phyloP scores from a whole-genome alignment of 2,329 filamentous ascomycete genomes.

The Emergomyces africanus region DNA sequence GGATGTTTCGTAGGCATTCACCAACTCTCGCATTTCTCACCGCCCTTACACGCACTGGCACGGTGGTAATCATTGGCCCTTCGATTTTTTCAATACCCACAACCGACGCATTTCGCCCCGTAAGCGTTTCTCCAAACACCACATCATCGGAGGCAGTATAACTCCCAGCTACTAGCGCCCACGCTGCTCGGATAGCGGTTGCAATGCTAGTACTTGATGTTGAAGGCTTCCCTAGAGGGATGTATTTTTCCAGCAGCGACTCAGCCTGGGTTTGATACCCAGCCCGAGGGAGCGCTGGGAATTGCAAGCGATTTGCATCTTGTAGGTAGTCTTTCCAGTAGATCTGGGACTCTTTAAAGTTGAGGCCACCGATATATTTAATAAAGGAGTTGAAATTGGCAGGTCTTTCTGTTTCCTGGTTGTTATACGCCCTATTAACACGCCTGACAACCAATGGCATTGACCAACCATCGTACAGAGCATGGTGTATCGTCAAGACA shows the following conservation, averaged over 20 bases:
- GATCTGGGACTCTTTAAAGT: constrained; percentile 28
- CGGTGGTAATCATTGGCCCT: constrained; percentile 33
- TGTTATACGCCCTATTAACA: constrained; percentile 16
- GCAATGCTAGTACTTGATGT: constrained; percentile 22
- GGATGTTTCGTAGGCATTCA: constrained; percentile 42
- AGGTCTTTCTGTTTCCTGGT: constrained; percentile 6
- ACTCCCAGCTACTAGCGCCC: constrained; percentile 24
- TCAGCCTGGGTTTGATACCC: constrained; percentile 34
- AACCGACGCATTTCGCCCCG: constrained; percentile 28
- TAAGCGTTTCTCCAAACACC: constrained; percentile 32
- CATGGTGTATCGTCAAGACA: constrained; percentile 27
- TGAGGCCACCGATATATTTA: constrained; percentile 32
- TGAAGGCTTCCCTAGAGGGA: constrained; percentile 17
- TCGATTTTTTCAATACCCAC: constrained; percentile 29
- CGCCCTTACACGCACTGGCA: constrained; percentile 28
- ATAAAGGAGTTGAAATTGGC: constrained; percentile 38
- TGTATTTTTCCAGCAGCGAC: constrained; percentile 19
- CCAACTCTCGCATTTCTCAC: constrained; percentile 21
- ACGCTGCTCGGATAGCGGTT: constrained; percentile 28
- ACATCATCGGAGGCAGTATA: constrained; percentile 28
- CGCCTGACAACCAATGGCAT: constrained; percentile 22
- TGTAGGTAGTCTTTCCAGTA: constrained; percentile 38
- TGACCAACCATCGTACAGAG: constrained; percentile 29
- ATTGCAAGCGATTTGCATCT: constrained; percentile 32
- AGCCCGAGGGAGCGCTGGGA: constrained; percentile 36